Evolutionary conservation across 257 asterid species (phyloP).

Genomic region (Haberlea rhodopensis): DNA sequence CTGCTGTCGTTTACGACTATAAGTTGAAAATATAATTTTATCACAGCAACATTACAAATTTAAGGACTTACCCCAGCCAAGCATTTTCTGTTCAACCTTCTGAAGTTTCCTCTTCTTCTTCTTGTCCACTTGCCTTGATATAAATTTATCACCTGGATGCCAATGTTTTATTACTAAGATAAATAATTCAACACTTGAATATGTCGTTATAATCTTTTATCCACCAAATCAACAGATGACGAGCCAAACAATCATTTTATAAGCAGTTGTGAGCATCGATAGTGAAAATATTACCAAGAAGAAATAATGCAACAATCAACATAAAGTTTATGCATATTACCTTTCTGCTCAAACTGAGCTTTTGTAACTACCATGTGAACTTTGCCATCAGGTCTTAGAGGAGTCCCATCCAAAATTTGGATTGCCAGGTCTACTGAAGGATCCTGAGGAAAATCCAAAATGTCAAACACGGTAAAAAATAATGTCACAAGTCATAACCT

Average conservation of each 20-base stretch:
- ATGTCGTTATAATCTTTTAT: constrained; percentile 14
- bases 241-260: constrained; percentile 10
- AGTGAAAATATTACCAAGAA: constrained; percentile 13
- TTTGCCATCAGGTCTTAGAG: constrained; percentile 75
- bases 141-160: constrained; percentile 68
- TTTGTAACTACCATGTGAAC: constrained; percentile 68
- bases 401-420: constrained; percentile 85
- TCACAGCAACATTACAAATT: constrained; percentile 16
- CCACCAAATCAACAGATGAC: constrained; percentile 21
- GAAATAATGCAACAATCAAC: constrained; percentile 24
- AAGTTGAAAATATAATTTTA: constrained; percentile 1
- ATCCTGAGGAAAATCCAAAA: constrained; percentile 49
- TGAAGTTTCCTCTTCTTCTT: constrained; percentile 83
- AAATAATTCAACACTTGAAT: not conserved
- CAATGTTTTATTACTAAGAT: constrained; percentile 20
- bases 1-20: not conserved
- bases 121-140: constrained; percentile 83
- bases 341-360: constrained; percentile 96
- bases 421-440: constrained; percentile 90
- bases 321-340: constrained; percentile 29
- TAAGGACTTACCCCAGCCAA: constrained; percentile 88
- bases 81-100: constrained; percentile 87
- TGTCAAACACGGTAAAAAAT: constrained; percentile 7
- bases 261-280: not conserved
- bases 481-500: constrained; percentile 14